phyloP scores from a whole-genome alignment of 2,329 filamentous ascomycete species.

The Grosmannia huntii region DNA sequence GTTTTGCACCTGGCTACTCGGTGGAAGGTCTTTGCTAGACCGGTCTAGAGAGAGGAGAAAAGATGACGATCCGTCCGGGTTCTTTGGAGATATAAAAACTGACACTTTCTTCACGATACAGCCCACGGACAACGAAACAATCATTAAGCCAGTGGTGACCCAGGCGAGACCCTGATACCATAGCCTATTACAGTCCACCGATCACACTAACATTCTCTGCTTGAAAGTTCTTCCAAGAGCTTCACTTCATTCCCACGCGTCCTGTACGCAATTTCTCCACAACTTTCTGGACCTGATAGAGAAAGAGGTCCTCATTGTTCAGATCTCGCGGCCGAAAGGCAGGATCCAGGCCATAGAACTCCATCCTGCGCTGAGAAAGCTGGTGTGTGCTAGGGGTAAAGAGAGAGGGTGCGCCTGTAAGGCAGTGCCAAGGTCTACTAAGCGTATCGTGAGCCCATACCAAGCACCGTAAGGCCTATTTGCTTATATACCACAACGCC shows the following conservation, averaged over 20 bases:
- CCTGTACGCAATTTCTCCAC: neutral
- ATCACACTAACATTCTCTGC: neutral
- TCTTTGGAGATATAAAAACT: neutral
- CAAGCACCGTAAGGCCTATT: too few species aligned
- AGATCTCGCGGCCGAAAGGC: too few species aligned
- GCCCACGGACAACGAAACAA: neutral
- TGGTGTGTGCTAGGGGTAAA: too few species aligned
- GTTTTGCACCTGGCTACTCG: constrained; percentile 8
- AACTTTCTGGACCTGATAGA: neutral
- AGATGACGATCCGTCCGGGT: neutral
- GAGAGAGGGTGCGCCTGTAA: too few species aligned
- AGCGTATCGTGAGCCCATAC: too few species aligned
- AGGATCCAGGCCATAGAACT: too few species aligned
- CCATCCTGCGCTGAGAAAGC: too few species aligned
- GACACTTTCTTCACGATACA: neutral
- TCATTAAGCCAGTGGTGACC: neutral
- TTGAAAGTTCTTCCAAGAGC: neutral
- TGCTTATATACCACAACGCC: too few species aligned
- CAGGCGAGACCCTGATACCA: neutral
- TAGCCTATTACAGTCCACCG: neutral
- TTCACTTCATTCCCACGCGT: neutral
- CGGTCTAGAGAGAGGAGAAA: neutral
- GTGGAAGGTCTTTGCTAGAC: neutral
- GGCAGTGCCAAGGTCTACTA: too few species aligned
- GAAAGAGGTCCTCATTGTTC: neutral